Percentiles rank a stretch among this genome's conserved stretches.
These are phyloP conservation scores for Angomonas ambiguus DNA, from an alignment of 208 protist genomes.

Conservation along the genomic window DNA sequence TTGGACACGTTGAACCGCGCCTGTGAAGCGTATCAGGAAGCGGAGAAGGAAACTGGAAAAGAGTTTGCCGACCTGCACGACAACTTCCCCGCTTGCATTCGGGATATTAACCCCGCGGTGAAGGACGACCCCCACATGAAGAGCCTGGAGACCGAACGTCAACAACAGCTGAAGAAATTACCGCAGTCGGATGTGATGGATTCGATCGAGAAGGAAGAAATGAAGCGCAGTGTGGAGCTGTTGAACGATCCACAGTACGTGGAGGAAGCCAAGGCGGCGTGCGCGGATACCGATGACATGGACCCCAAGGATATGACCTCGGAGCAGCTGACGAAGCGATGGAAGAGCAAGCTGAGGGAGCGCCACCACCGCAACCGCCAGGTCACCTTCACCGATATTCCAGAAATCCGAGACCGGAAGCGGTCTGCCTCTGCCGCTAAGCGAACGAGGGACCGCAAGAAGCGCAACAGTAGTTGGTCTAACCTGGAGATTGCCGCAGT, in stretches of 20 bases:
- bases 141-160: constrained; percentile 34
- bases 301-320: constrained; percentile 18
- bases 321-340: constrained; percentile 35
- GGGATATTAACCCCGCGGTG: constrained; percentile 49
- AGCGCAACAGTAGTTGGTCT: too few species aligned
- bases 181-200: constrained; percentile 30
- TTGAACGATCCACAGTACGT: constrained; percentile 40
- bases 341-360: constrained; percentile 29
- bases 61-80: constrained; percentile 21
- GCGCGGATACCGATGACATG: constrained; percentile 6
- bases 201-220: constrained; percentile 42
- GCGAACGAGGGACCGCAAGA: too few species aligned
- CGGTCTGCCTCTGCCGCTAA: too few species aligned
- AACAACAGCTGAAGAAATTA: constrained; percentile 17
- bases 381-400: constrained; percentile 38
- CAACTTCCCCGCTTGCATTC: constrained; percentile 32
- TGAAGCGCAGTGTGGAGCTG: constrained; percentile 49
- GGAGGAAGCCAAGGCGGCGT: constrained; percentile 14
- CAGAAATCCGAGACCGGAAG: constrained; percentile 21
- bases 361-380: constrained; percentile 29
- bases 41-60: constrained; percentile 14
- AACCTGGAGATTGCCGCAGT: too few species aligned
- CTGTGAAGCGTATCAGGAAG: constrained; percentile 4
- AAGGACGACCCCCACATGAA: constrained; percentile 28
- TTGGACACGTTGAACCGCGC: background rate